These are phyloP conservation scores for Aspergillus aculeatus DNA, from an alignment of 2,329 filamentous ascomycete species.

Conservation along the genomic window DNA sequence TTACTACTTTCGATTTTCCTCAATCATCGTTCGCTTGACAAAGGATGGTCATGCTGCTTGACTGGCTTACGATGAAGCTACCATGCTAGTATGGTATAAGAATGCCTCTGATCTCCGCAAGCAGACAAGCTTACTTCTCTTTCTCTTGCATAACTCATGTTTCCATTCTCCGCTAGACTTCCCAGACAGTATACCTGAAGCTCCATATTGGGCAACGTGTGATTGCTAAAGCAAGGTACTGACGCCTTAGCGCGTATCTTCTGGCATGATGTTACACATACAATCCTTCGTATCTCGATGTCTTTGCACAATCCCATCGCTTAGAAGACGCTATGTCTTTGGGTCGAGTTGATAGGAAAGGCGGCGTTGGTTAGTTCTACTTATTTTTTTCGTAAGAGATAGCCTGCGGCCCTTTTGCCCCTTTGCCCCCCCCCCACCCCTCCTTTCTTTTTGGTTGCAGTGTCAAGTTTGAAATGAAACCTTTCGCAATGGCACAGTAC, in stretches of 20 bases:
- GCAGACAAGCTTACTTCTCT: slow-evolving; percentile 21
- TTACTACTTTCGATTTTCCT: slow-evolving; percentile 1
- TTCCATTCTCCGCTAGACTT: slow-evolving; percentile 15
- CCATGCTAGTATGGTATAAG: not conserved
- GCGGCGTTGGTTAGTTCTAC: no score
- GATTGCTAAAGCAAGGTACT: slow-evolving; percentile 10
- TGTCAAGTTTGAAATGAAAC: no score
- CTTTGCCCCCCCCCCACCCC: no score
- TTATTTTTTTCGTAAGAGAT: no score
- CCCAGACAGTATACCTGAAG: slow-evolving; percentile 12
- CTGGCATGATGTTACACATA: not conserved
- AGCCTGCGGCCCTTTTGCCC: no score
- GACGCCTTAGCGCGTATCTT: slow-evolving; percentile 5
- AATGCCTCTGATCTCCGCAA: slow-evolving; percentile 23
- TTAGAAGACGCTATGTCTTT: not conserved
- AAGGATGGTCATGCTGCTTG: slow-evolving; percentile 9
- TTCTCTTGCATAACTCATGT: slow-evolving; percentile 16
- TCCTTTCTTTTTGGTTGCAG: no score
- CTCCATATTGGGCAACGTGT: slow-evolving; percentile 16
- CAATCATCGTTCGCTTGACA: slow-evolving; percentile 11
- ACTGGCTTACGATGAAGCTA: slow-evolving; percentile 19
- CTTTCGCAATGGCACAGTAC: no score
- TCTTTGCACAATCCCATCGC: not conserved
- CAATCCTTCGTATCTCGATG: not conserved
- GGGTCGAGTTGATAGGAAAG: no score